phyloP scores from a whole-genome alignment of 192 early-diverging fungal species.

The Diversispora epigaea region DNA sequence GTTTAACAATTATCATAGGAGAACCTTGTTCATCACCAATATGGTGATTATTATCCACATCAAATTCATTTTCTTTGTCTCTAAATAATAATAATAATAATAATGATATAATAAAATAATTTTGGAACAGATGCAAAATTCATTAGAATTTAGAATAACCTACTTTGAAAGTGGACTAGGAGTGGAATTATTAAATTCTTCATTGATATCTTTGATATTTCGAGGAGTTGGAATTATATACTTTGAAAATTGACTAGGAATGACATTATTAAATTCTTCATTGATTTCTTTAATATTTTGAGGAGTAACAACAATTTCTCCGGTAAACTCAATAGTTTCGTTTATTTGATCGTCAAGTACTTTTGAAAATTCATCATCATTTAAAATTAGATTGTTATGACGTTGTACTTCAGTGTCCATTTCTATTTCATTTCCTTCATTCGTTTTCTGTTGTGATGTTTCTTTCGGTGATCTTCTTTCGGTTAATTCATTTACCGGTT shows the following conservation, averaged over 20 bases:
- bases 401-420: background rate
- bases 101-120: too few relatives aligned
- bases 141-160: too few relatives aligned
- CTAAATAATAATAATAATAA: too few relatives aligned
- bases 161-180: too few relatives aligned
- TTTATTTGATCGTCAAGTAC: background rate
- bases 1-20: too few relatives aligned
- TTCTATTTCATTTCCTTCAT: background rate
- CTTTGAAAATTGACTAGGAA: background rate
- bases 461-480: too few relatives aligned
- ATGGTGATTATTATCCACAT: too few relatives aligned
- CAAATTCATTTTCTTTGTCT: too few relatives aligned
- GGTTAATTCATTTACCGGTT: background rate
- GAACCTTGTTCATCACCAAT: too few relatives aligned
- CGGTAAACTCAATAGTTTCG: conserved; percentile 1
- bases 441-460: background rate
- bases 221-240: background rate
- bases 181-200: too few relatives aligned
- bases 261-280: background rate
- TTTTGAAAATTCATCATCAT: background rate
- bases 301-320: background rate
- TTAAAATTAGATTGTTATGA: background rate
- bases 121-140: too few relatives aligned
- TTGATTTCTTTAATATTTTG: background rate
- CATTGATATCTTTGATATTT: too few relatives aligned